Evolutionary conservation across 768 basidiomycete species (phyloP).

Genomic region (Podaxis sp.): DNA sequence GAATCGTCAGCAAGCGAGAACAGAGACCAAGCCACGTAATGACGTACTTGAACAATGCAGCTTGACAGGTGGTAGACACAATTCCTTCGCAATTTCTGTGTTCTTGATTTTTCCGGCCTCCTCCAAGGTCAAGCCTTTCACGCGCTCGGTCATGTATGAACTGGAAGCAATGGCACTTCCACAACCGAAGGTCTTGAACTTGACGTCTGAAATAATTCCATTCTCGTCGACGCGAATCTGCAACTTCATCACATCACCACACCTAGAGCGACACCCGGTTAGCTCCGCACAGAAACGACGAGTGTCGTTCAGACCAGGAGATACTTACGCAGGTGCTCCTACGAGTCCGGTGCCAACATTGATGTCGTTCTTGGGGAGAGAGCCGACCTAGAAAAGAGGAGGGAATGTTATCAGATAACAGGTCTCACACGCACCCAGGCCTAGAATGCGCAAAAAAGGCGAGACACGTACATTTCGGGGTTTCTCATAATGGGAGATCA

Average conservation of each 20-base stretch:
- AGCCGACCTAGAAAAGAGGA: slow-evolving; percentile 73
- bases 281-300: slow-evolving; percentile 24
- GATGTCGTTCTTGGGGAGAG: slow-evolving; percentile 85
- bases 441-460: slow-evolving; percentile 28
- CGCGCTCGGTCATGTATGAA: slow-evolving; percentile 98
- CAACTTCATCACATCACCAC: slow-evolving; percentile 99
- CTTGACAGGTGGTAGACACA: slow-evolving; percentile 94
- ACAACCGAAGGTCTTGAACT: slow-evolving; percentile 99
- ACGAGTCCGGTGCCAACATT: slow-evolving; percentile 98
- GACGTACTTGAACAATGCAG: slow-evolving; percentile 88
- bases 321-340: slow-evolving; percentile 89
- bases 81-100: slow-evolving; percentile 98
- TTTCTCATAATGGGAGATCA: slow-evolving; percentile 95
- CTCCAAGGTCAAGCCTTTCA: slow-evolving; percentile 90
- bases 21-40: slow-evolving; percentile 1
- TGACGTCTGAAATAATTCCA: slow-evolving; percentile 96
- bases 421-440: slow-evolving; percentile 19
- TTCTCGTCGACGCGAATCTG: slow-evolving; percentile 96
- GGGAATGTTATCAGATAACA: slow-evolving; percentile 55
- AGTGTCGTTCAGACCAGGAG: background rate
- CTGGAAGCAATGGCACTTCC: slow-evolving; percentile 97
- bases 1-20: slow-evolving; percentile 2
- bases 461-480: slow-evolving; percentile 84
- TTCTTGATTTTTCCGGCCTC: slow-evolving; percentile 97
- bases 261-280: slow-evolving; percentile 46